phyloP scores from a whole-genome alignment of 2,329 filamentous ascomycete genomes.

The Colletotrichum sp. region DNA sequence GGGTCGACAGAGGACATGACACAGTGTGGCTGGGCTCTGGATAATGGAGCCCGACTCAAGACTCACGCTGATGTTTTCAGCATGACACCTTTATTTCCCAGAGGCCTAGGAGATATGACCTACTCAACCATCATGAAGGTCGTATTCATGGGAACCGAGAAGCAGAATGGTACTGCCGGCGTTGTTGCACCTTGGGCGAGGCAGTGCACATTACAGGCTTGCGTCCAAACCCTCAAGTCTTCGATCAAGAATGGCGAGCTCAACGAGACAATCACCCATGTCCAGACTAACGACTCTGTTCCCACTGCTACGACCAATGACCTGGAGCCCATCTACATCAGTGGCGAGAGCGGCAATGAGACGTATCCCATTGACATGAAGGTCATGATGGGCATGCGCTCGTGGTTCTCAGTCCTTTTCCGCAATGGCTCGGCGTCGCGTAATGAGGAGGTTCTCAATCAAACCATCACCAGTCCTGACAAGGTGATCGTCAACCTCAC shows the following conservation, averaged over 20 bases:
- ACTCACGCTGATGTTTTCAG: slow-evolving; percentile 32
- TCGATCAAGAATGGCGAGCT: slow-evolving; percentile 31
- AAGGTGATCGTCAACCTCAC: slow-evolving; percentile 35
- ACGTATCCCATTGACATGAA: slow-evolving; percentile 29
- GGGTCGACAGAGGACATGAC: neutral
- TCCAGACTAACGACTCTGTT: slow-evolving; percentile 30
- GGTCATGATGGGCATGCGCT: slow-evolving; percentile 33
- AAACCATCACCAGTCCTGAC: slow-evolving; percentile 27
- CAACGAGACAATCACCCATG: slow-evolving; percentile 25
- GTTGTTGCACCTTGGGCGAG: slow-evolving; percentile 32
- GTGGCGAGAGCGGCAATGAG: neutral
- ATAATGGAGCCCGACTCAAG: slow-evolving; percentile 28
- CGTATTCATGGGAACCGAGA: slow-evolving; percentile 38
- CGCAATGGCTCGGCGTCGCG: slow-evolving; percentile 32
- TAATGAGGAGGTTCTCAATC: slow-evolving; percentile 27
- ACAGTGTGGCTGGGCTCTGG: slow-evolving; percentile 34
- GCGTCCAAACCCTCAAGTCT: slow-evolving; percentile 32
- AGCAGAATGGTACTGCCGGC: slow-evolving; percentile 24
- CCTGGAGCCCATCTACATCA: slow-evolving; percentile 25
- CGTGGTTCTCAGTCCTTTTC: slow-evolving; percentile 35
- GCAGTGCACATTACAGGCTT: slow-evolving; percentile 33
- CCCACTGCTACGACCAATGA: slow-evolving; percentile 15
- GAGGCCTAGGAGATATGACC: slow-evolving; percentile 27
- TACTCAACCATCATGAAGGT: slow-evolving; percentile 36
- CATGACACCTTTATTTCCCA: slow-evolving; percentile 34